A percentile compares a stretch with the other conserved stretches of the same genome.
Conservation (phyloP, 2,329 filamentous ascomycete genomes). For the Paramyrothecium roridum region DNA sequence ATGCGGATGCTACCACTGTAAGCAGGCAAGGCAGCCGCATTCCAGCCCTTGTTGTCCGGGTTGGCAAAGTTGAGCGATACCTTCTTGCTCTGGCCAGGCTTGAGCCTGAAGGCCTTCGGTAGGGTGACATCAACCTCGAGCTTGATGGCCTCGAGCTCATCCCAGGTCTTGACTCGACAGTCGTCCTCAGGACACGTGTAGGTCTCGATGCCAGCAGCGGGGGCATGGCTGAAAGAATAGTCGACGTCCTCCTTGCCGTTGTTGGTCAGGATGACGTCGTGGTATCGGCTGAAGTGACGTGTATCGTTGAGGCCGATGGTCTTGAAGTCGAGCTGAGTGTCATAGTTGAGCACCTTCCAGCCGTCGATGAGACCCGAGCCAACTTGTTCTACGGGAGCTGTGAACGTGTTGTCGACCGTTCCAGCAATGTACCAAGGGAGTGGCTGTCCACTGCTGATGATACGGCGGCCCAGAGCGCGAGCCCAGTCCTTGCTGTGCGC, state of each 20-base stretch:
- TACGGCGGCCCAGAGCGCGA: slow-evolving; percentile 19
- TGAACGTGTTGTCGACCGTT: slow-evolving; percentile 11
- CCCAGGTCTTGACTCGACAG: slow-evolving; percentile 2
- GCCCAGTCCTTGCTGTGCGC: slow-evolving; percentile 22
- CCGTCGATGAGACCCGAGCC: slow-evolving; percentile 43
- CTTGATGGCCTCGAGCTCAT: slow-evolving; percentile 5
- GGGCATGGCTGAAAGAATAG: slow-evolving; percentile 24
- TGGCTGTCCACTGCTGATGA: slow-evolving; percentile 26
- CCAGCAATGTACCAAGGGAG: slow-evolving; percentile 18
- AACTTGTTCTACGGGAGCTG: slow-evolving; percentile 32
- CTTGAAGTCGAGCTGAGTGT: slow-evolving; percentile 30
- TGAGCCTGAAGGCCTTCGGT: background rate
- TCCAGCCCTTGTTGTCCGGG: background rate
- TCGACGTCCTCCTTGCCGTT: slow-evolving; percentile 27
- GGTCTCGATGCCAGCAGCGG: slow-evolving; percentile 33
- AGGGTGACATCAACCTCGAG: slow-evolving; percentile 8
- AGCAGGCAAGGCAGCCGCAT: slow-evolving; percentile 17
- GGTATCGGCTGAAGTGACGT: slow-evolving; percentile 24
- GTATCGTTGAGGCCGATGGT: slow-evolving; percentile 44
- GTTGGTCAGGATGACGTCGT: slow-evolving; percentile 31
- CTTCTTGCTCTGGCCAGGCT: background rate
- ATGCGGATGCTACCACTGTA: slow-evolving; percentile 32
- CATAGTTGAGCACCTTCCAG: slow-evolving; percentile 38
- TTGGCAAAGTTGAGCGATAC: background rate
- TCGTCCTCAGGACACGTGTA: slow-evolving; percentile 4